phyloP scores from a whole-genome alignment of 306 rosid species.

The Comarum palustre region DNA sequence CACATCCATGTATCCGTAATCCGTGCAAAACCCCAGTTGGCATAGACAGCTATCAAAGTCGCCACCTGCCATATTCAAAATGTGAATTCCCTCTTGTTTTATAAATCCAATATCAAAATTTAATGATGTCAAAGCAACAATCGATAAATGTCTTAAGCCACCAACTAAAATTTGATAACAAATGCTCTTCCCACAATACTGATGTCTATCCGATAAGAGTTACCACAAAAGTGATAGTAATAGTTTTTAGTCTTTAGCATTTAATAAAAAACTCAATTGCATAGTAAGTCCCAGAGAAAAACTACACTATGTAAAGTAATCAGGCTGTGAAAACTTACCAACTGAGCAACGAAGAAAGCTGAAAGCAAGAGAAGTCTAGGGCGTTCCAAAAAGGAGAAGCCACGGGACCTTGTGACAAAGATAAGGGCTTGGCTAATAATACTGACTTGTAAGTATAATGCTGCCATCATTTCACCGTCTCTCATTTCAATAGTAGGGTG shows the following conservation, averaged over 20 bases:
- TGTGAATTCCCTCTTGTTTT: neutral
- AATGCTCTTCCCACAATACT: neutral
- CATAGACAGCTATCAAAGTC: constrained; percentile 84
- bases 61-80: constrained; percentile 60
- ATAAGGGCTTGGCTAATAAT: constrained; percentile 94
- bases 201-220: neutral
- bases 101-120: neutral
- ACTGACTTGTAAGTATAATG: constrained; percentile 96
- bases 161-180: neutral
- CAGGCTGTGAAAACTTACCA: constrained; percentile 47
- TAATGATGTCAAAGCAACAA: neutral
- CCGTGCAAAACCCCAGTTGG: constrained; percentile 73
- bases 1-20: constrained; percentile 76
- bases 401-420: constrained; percentile 93
- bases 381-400: constrained; percentile 88
- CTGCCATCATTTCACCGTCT: constrained; percentile 80
- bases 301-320: neutral
- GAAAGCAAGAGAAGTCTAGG: constrained; percentile 85
- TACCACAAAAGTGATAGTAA: neutral
- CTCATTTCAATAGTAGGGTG: neutral
- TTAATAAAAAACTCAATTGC: neutral
- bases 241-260: neutral
- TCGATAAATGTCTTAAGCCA: neutral
- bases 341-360: constrained; percentile 84
- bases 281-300: neutral